Base-by-base conservation (phyloP, 192 early-diverging fungal species). In the Pecoramyces ruminantium region DNA sequence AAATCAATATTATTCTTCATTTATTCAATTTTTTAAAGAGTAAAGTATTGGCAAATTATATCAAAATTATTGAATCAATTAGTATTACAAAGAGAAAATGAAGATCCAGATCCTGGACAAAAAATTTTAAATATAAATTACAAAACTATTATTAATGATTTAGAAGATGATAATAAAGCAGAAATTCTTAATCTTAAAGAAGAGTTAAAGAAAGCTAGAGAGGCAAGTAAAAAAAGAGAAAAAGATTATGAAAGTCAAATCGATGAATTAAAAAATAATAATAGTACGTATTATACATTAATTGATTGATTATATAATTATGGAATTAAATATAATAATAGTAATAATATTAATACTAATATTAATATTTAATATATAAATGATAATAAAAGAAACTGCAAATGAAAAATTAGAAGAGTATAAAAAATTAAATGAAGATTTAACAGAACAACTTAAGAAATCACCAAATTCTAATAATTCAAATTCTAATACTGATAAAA, bases 1-100 rank as follows among this genome's bases (percentile, higher is more conserved):
- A 14, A 39, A 14, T 39, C 14, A 39, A 13, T 15, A 14, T 80
- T 78, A 28, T 40, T 21, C 9, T 30, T 25, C 83, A 77, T n/a
- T 30, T 83, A 80, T 21, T 81, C 51, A 83, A 6, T 8, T 11
- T 0, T 28, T n/a, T 1, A 82, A 29, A 88, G 88, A 81, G 84
- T 86, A 84, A 89, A 89, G 34, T 87, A 80, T 78, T 85, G 87
- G 86, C 83, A 85, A 29, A 84, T 89, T 15, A 87, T 89, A 67
- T 86, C 87, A 51, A 89, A 89, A 78, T 77, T 88, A n/a, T 82
- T 89, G 4, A 85, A 87, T 77, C 88, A 88, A 81, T 79, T 89
- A 13, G 82, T 82, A 21, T 67, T 89, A 17, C 88, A 89, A 81
- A 78, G 81, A 38, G 82, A 83, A 77, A 83, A 78, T 13, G 88